These are phyloP conservation scores for Xylariaceae sp. DNA, from an alignment of 2,329 filamentous ascomycete genomes.

Conservation along the genomic window DNA sequence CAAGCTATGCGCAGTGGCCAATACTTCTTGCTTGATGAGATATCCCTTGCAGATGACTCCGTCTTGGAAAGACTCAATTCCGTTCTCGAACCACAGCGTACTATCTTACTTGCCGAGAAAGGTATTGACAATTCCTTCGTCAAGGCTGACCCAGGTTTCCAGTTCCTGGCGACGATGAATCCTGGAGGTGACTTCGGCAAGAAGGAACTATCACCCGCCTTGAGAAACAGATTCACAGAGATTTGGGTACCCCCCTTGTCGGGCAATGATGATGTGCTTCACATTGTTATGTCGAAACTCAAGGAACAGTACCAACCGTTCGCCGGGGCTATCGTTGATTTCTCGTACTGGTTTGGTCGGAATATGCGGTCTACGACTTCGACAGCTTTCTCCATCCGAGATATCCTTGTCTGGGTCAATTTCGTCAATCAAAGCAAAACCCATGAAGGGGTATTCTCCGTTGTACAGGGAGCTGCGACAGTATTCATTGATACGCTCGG, in stretches of 20 bases:
- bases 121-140: constrained; percentile 79
- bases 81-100: constrained; percentile 82
- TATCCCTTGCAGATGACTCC: constrained; percentile 95
- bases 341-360: constrained; percentile 87
- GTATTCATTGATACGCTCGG: constrained; percentile 95
- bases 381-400: constrained; percentile 81
- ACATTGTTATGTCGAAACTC: constrained; percentile 79
- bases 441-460: constrained; percentile 40
- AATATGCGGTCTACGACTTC: constrained; percentile 71
- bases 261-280: constrained; percentile 75
- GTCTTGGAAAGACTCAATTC: constrained; percentile 95
- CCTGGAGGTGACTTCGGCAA: constrained; percentile 98
- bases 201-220: constrained; percentile 87
- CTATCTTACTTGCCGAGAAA: constrained; percentile 88
- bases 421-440: constrained; percentile 70
- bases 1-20: constrained; percentile 87
- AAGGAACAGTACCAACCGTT: constrained; percentile 48
- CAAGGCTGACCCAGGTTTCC: constrained; percentile 70
- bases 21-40: constrained; percentile 94
- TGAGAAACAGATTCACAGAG: constrained; percentile 95
- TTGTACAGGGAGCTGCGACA: constrained; percentile 84
- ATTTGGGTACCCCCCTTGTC: constrained; percentile 94
- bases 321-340: constrained; percentile 69
- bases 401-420: constrained; percentile 86
- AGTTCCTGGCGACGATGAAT: constrained; percentile 99